phyloP scores from a whole-genome alignment of 2,329 filamentous ascomycete genomes.

The Fusarium proliferatum region DNA sequence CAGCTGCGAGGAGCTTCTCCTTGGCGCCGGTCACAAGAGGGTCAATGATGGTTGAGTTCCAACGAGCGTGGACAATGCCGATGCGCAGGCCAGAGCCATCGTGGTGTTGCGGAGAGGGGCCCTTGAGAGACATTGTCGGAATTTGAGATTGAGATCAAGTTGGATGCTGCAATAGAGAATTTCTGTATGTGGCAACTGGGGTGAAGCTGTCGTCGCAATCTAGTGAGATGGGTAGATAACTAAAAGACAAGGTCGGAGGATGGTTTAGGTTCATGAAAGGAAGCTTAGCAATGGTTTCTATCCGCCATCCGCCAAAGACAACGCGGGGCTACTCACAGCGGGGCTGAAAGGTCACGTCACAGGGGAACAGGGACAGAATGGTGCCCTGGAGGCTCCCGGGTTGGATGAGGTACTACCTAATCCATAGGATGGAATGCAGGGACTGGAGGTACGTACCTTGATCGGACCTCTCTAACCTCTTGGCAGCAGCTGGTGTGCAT shows the following conservation, averaged over 20 bases:
- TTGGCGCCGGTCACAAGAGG: conserved; percentile 84
- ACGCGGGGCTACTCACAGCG: conserved; percentile 43
- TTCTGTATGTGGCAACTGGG: conserved; percentile 20
- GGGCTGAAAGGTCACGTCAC: conserved; percentile 43
- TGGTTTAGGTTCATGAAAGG: conserved; percentile 14
- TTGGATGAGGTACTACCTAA: background rate
- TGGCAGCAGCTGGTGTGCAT: conserved; percentile 8
- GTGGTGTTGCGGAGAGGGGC: conserved; percentile 67
- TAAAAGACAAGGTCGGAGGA: background rate
- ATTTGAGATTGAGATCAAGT: background rate
- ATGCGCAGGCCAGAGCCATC: conserved; percentile 83
- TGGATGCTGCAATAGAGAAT: background rate
- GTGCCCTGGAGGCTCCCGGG: background rate
- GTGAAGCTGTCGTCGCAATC: conserved; percentile 19
- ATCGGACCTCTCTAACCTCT: conserved; percentile 13
- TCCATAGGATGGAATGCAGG: conserved; percentile 28
- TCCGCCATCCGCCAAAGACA: background rate
- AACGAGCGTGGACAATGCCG: conserved; percentile 94
- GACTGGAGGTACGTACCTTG: conserved; percentile 37
- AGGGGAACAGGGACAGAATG: conserved; percentile 14
- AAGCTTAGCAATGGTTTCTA: conserved; percentile 19
- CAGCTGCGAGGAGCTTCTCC: conserved; percentile 79
- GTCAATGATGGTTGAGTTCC: conserved; percentile 91
- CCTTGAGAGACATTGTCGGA: conserved; percentile 58
- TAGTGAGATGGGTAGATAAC: background rate